A percentile compares a stretch with the other conserved stretches of the same genome.
phyloP scores from a whole-genome alignment of 1,284 basidiomycete genomes.

The Vanrija humicola region DNA sequence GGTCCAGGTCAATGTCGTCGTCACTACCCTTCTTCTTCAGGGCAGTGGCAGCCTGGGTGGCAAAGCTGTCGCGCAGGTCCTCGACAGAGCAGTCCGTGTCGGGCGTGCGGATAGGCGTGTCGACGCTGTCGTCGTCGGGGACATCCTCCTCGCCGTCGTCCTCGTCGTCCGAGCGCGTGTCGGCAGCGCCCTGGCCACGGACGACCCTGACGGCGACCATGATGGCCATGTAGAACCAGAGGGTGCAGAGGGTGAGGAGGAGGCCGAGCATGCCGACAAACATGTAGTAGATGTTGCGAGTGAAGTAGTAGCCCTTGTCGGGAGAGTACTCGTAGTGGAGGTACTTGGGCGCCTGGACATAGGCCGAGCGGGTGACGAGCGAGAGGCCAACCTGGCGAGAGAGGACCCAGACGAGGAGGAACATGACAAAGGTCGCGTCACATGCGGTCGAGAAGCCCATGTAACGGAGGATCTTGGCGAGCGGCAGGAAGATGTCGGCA shows the following conservation, averaged over 20 bases:
- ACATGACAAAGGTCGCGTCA: slow-evolving; percentile 73
- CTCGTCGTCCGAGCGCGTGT: slow-evolving; percentile 81
- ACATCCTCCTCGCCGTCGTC: slow-evolving; percentile 25
- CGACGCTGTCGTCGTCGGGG: background rate
- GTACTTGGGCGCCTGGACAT: slow-evolving; percentile 54
- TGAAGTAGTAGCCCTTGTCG: slow-evolving; percentile 59
- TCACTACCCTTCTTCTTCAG: too few species aligned
- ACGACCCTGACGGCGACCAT: slow-evolving; percentile 76
- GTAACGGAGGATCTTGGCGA: slow-evolving; percentile 93
- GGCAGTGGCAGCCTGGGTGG: too few species aligned
- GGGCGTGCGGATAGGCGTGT: too few species aligned
- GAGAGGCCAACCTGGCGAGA: slow-evolving; percentile 79
- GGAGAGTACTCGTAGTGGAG: slow-evolving; percentile 61
- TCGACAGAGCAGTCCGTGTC: too few species aligned
- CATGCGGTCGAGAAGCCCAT: slow-evolving; percentile 63
- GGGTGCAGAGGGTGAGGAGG: slow-evolving; percentile 63
- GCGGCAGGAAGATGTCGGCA: slow-evolving; percentile 85
- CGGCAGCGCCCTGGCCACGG: slow-evolving; percentile 72
- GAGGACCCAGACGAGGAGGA: slow-evolving; percentile 82
- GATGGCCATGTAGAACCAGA: slow-evolving; percentile 85
- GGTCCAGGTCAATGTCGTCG: too few species aligned
- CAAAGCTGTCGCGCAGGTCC: too few species aligned
- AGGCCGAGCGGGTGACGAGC: slow-evolving; percentile 62
- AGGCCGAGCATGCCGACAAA: slow-evolving; percentile 60
- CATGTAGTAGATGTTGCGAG: slow-evolving; percentile 49